Evolutionary conservation across 352 stramenopile genomes (phyloP), one percentile per base, ranked within the genome.

Genomic region (Phytophthora constricta): DNA sequence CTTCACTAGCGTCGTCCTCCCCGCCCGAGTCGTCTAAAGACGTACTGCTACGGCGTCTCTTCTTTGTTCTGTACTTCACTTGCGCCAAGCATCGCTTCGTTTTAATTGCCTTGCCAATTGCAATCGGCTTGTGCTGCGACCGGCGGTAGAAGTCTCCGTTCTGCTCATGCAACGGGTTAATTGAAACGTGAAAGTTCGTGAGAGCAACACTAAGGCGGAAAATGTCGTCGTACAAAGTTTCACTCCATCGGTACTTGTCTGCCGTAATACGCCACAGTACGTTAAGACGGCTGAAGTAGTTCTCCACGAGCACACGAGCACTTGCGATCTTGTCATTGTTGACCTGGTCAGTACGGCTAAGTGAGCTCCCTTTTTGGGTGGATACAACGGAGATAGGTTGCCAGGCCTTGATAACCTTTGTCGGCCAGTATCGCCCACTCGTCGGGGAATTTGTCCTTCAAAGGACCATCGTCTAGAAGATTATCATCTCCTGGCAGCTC

Each of bases 211-310:
- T 11, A 37, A 59, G 22, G 23, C 23, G 37, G 34, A 59, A 59
- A 3, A 59, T 17, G 37, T 59, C 52, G 39, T 59, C 52, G 16
- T 59, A 51, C n/a, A 59, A 37, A 22, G 13, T 48, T 37, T 23
- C 16, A 8, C 7, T 13, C 52, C 2, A 50, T 5, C 39, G 25
- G 16, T 50, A 59, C n/a, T n/a, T n/a, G n/a, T n/a, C n/a, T n/a
- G n/a, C n/a, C n/a, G 23, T 50, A n/a, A 59, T 39, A 22, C 20
- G 25, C 25, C 52, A 50, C 14, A 59, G 16, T 20, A 39, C 19
- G 25, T 50, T 50, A 13, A 59, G 52, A 20, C 52, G 16, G 10
- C 52, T 23, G 25, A 50, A 42, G 39, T 42, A 49, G 19, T 50
- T 59, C 22, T 42, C 37, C 3, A 59, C 52, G 5, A 59, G 5